Percentiles rank a stretch among this genome's conserved stretches.
These are phyloP conservation scores for Chlamydomonas asymmetrica DNA, from an alignment of 139 green algal species.

Conservation along the genomic window DNA sequence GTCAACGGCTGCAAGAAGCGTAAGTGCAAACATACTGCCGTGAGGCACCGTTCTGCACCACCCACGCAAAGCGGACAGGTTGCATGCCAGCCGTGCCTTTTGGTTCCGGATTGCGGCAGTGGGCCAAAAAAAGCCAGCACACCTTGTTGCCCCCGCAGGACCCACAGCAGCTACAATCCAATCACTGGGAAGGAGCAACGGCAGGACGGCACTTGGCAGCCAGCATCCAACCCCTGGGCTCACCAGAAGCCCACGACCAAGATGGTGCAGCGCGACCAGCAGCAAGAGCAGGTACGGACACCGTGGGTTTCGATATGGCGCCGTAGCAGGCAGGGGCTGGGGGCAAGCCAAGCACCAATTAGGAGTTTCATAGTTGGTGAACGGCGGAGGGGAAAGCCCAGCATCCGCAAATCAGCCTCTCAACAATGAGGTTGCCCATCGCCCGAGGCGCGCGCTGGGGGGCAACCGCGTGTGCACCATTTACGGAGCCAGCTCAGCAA, in stretches of 20 bases:
- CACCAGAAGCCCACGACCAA: no score
- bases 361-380: no score
- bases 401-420: slow-evolving; percentile 9
- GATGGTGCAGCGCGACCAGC: no score
- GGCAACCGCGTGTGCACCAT: not conserved
- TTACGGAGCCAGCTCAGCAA: not conserved
- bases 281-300: no score
- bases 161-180: slow-evolving; percentile 24
- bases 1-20: not conserved
- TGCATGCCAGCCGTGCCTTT: not conserved
- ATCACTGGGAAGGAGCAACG: not conserved
- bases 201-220: not conserved
- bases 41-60: not conserved
- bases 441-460: not conserved
- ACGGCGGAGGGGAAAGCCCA: no score
- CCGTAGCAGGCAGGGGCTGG: no score
- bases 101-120: not conserved
- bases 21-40: slow-evolving; percentile 3
- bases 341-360: no score
- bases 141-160: no score
- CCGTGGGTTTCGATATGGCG: no score
- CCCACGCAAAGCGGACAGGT: not conserved
- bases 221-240: slow-evolving; percentile 3
- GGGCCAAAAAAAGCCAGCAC: no score
- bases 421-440: not conserved